Base-by-base conservation (phyloP, 75 land plant species). In the Cunninghamia lanceolata region DNA sequence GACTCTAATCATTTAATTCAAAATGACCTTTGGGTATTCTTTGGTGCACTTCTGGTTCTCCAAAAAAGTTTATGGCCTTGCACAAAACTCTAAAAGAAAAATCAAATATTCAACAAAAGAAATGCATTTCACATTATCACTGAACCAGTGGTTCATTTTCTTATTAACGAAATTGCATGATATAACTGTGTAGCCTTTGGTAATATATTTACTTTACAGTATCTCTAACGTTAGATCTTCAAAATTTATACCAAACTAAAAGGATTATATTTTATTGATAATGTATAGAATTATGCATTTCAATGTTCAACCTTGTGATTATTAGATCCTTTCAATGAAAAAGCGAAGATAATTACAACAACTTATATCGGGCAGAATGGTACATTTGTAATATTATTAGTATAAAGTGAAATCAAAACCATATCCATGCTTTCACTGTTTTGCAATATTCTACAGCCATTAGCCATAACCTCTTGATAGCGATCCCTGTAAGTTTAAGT, bases 1-100 rank as follows among this genome's bases (percentile, higher is more conserved):
- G 9, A 89, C 77, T n/a, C 89, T 89, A 11, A 35, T 88, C 43
- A 46, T 10, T 63, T 38, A 85, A 85, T 13, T 85, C 63, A 21
- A 87, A 83, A 36, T 66, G 15, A 47, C 52, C 52, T 9, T 47
- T 47, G 13, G 52, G 52, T 47, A 47, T 47, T 14, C 52, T 47
- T 9, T 47, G 42, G 42, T 53, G 54, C 54, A 53, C 54, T 14
- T 16, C 1, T 15, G 1, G 54, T 53, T 13, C 54, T 53, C 15
- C 54, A 53, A 14, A 13, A 50, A 53, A 53, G 10, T 10, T 50
- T 9, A 53, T 53, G 16, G 3, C 54, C 54, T 53, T 53, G 4
- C 70, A 2, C n/a, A 25, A 21, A 66, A 21, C 25, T 14, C 1
- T n/a, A 59, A 59, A 19, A 59, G 4, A 3, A 21, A 28, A 66